Evolutionary conservation across 257 asterid species (phyloP).

Genomic region (Solanum sitiens): DNA sequence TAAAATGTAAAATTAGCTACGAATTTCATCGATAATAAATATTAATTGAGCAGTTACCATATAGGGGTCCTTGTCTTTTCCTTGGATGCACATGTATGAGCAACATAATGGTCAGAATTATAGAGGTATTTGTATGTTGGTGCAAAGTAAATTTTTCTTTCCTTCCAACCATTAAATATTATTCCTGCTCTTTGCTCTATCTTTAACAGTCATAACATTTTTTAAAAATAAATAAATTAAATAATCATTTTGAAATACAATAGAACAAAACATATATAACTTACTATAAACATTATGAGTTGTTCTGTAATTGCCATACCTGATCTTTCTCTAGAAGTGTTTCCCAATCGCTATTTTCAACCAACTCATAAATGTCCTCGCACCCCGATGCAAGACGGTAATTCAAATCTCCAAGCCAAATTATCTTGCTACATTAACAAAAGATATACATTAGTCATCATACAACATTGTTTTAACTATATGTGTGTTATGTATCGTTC

Average conservation of each 20-base stretch:
- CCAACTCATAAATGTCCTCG: conserved; percentile 34
- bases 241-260: neutral
- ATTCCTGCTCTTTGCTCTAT: conserved; percentile 68
- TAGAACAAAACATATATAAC: neutral
- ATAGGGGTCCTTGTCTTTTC: conserved; percentile 71
- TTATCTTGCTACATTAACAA: conserved; percentile 41
- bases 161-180: conserved; percentile 68
- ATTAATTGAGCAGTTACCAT: conserved; percentile 35
- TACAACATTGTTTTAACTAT: neutral
- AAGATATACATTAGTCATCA: neutral
- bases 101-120: conserved; percentile 53
- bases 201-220: conserved; percentile 33
- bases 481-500: neutral
- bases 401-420: conserved; percentile 91
- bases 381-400: conserved; percentile 51
- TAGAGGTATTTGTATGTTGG: conserved; percentile 74
- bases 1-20: neutral
- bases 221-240: neutral
- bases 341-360: conserved; percentile 56
- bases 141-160: conserved; percentile 66
- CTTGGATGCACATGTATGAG: conserved; percentile 38
- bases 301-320: conserved; percentile 12
- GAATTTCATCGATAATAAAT: neutral
- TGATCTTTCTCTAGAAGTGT: conserved; percentile 65
- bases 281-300: too few relatives aligned